Percentiles rank a stretch among this genome's conserved stretches.
These are phyloP conservation scores for Alternaria brassicicola DNA, from an alignment of 2,329 filamentous ascomycete species.

Conservation along the genomic window DNA sequence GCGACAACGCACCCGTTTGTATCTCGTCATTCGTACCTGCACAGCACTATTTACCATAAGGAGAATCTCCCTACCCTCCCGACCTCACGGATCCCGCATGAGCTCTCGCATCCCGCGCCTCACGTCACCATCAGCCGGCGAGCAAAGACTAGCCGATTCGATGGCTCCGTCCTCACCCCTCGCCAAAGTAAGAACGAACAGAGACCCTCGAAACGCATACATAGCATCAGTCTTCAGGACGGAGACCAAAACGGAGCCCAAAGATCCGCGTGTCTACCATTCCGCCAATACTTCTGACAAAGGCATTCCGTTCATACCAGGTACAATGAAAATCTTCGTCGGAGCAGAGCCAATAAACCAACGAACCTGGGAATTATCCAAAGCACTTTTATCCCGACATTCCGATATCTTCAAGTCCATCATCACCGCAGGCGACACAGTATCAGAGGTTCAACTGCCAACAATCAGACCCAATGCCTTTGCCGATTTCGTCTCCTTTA, in stretches of 20 bases:
- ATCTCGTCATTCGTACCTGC: neutral
- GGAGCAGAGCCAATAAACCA: neutral
- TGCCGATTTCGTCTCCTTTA: slow-evolving; percentile 26
- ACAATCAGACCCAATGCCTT: slow-evolving; percentile 11
- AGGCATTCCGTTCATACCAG: neutral
- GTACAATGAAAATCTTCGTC: slow-evolving; percentile 13
- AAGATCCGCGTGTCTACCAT: neutral
- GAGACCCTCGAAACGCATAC: neutral
- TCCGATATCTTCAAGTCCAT: slow-evolving; percentile 9
- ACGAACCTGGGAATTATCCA: slow-evolving; percentile 18
- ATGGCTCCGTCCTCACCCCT: slow-evolving; percentile 8
- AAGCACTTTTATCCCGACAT: slow-evolving; percentile 11
- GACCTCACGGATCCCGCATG: neutral
- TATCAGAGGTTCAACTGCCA: neutral
- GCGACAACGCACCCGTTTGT: slow-evolving; percentile 8
- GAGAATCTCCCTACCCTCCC: neutral
- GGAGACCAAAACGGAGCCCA: neutral
- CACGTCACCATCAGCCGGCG: neutral
- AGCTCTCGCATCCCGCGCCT: neutral
- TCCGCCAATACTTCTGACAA: neutral
- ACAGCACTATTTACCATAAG: neutral
- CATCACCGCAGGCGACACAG: neutral
- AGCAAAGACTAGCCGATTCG: neutral
- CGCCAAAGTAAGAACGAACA: neutral
- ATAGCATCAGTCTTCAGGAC: neutral